Evolutionary conservation across 164 flowering plant genomes (phyloP).

Genomic region (Taxillus chinensis): DNA sequence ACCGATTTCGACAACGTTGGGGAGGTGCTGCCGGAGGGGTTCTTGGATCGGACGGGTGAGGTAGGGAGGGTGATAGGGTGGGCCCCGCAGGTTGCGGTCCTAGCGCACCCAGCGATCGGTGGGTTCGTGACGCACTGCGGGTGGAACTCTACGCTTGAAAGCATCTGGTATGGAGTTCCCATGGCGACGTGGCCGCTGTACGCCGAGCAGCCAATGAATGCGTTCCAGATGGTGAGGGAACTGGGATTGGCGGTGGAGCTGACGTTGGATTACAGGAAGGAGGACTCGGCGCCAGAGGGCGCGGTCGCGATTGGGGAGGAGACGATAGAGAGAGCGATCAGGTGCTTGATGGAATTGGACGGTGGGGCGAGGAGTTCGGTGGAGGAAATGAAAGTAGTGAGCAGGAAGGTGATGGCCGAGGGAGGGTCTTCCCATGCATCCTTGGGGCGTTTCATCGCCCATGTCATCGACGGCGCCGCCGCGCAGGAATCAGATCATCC

Average conservation of each 20-base stretch:
- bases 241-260: slow-evolving; percentile 24
- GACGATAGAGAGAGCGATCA: slow-evolving; percentile 28
- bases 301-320: slow-evolving; percentile 18
- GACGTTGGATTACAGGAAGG: slow-evolving; percentile 17
- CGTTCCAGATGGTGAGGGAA: slow-evolving; percentile 30
- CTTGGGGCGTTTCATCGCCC: no score
- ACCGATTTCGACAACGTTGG: no score
- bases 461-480: no score
- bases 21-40: slow-evolving; percentile 23
- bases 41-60: slow-evolving; percentile 25
- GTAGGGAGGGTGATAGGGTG: slow-evolving; percentile 32
- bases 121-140: slow-evolving; percentile 51
- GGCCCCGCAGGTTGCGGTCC: slow-evolving; percentile 34
- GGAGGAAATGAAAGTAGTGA: slow-evolving; percentile 15
- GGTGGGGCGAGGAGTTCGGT: slow-evolving; percentile 24
- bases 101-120: slow-evolving; percentile 27
- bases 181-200: slow-evolving; percentile 39
- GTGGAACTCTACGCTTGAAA: slow-evolving; percentile 8
- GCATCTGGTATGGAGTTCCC: slow-evolving; percentile 37
- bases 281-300: not conserved
- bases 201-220: slow-evolving; percentile 43
- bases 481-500: no score
- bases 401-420: slow-evolving; percentile 6
- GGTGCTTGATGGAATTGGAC: slow-evolving; percentile 22
- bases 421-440: no score